phyloP scores from a whole-genome alignment of 2,329 filamentous ascomycete genomes.

The Ustilaginoidea virens region DNA sequence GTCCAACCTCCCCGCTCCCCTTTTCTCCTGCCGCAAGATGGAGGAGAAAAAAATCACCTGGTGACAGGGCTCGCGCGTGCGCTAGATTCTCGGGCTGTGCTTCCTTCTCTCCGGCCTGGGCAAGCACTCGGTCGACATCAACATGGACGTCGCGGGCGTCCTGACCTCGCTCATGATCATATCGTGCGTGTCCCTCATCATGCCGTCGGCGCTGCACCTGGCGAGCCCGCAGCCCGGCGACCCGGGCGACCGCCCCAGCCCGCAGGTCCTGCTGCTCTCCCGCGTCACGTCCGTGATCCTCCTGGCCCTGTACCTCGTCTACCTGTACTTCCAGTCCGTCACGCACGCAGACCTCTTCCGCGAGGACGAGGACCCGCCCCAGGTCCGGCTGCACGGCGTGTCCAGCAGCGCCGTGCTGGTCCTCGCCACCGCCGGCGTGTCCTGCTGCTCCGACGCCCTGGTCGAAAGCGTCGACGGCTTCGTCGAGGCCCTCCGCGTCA shows the following conservation, averaged over 20 bases:
- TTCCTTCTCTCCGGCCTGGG: conserved; percentile 6
- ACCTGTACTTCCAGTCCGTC: conserved; percentile 7
- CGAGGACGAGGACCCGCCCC: conserved; percentile 3
- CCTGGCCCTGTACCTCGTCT: conserved; percentile 6
- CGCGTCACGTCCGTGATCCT: conserved; percentile 6
- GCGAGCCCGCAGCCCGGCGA: not conserved
- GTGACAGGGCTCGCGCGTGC: no score
- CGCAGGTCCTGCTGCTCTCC: conserved; percentile 6
- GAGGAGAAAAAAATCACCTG: no score
- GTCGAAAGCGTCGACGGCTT: conserved; percentile 10
- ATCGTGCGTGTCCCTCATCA: conserved; percentile 7
- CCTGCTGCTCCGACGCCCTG: conserved; percentile 12
- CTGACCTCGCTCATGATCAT: conserved; percentile 8
- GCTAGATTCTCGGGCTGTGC: conserved; percentile 6
- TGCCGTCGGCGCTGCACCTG: conserved; percentile 7
- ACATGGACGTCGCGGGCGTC: conserved; percentile 6
- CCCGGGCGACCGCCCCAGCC: conserved; percentile 1
- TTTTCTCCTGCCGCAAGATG: no score
- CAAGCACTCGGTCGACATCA: conserved; percentile 6
- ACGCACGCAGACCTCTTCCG: conserved; percentile 7
- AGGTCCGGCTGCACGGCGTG: conserved; percentile 5
- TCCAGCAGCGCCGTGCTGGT: conserved; percentile 7
- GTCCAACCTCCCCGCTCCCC: not conserved
- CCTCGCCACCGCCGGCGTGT: conserved; percentile 7
- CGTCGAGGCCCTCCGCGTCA: conserved; percentile 6